Conservation (phyloP, 495 filamentous ascomycete genomes). For the Eremomyces bilateralis region DNA sequence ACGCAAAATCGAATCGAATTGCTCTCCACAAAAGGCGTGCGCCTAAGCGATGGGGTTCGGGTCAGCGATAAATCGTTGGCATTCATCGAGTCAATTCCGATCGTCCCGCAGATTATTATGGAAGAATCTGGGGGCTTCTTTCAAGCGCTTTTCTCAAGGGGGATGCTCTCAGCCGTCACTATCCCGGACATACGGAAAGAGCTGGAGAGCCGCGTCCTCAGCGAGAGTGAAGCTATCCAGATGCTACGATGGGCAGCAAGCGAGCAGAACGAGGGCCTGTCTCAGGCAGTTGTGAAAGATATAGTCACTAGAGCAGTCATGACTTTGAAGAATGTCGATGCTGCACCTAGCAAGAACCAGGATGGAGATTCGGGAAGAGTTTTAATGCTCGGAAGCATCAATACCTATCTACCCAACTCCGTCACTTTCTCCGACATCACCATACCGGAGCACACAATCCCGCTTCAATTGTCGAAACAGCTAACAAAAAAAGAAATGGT, state of each 20-base stretch:
- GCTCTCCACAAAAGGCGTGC: conserved; percentile 65
- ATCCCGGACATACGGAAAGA: conserved; percentile 67
- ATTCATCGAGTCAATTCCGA: conserved; percentile 80
- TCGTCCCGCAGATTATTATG: conserved; percentile 50
- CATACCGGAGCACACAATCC: conserved; percentile 59
- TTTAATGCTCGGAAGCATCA: conserved; percentile 53
- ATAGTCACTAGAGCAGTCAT: conserved; percentile 67
- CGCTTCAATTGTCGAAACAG: conserved; percentile 51
- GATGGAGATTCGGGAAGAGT: conserved; percentile 29
- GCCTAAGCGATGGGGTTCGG: conserved; percentile 55
- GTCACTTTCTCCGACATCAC: conserved; percentile 68
- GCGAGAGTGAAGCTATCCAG: conserved; percentile 46
- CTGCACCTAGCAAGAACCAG: background rate
- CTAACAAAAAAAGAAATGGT: conserved; percentile 41
- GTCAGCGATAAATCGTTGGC: conserved; percentile 59
- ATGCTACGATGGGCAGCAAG: conserved; percentile 65
- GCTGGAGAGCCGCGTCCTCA: conserved; percentile 53
- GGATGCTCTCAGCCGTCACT: conserved; percentile 63
- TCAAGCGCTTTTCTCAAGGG: conserved; percentile 52
- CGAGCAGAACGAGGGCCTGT: conserved; percentile 40
- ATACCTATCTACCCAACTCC: conserved; percentile 45
- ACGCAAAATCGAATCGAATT: conserved; percentile 64
- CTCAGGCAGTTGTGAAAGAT: conserved; percentile 33
- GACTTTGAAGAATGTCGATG: conserved; percentile 29
- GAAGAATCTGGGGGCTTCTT: conserved; percentile 45